These are phyloP conservation scores for Colletotrichum ledebouriae DNA, from an alignment of 2,329 filamentous ascomycete species.

Conservation along the genomic window DNA sequence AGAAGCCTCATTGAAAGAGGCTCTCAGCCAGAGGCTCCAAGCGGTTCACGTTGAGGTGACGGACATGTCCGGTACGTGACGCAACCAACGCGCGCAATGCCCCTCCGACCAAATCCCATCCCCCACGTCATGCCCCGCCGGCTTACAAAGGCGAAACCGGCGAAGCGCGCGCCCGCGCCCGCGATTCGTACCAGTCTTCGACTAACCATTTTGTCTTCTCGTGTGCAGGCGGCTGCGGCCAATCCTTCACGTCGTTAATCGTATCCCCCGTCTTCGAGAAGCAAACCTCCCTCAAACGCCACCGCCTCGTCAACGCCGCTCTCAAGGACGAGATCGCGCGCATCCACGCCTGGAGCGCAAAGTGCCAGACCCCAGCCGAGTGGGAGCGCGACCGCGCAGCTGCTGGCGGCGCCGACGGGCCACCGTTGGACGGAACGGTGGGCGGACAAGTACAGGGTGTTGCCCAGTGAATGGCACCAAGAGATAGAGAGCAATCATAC, in stretches of 20 bases:
- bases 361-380: slow-evolving; percentile 92
- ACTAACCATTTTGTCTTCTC: not conserved
- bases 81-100: not conserved
- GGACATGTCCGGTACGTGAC: slow-evolving; percentile 85
- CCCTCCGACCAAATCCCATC: slow-evolving; percentile 9
- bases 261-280: slow-evolving; percentile 77
- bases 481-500: not conserved
- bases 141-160: slow-evolving; percentile 9
- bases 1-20: slow-evolving; percentile 76
- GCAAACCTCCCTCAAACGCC: slow-evolving; percentile 83
- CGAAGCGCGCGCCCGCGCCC: slow-evolving; percentile 7
- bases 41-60: slow-evolving; percentile 88
- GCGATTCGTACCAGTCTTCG: slow-evolving; percentile 25
- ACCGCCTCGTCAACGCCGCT: slow-evolving; percentile 86
- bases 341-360: slow-evolving; percentile 96
- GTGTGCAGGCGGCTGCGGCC: slow-evolving; percentile 69
- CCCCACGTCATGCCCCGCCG: slow-evolving; percentile 37
- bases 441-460: slow-evolving; percentile 59
- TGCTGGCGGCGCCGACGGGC: slow-evolving; percentile 48
- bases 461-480: slow-evolving; percentile 14
- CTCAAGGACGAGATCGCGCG: slow-evolving; percentile 89
- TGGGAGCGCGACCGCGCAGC: slow-evolving; percentile 76
- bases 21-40: slow-evolving; percentile 77
- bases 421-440: slow-evolving; percentile 60
- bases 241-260: slow-evolving; percentile 71